Conservation (phyloP, 148 eudicot genomes). For the Vaccinium myrtillus region DNA sequence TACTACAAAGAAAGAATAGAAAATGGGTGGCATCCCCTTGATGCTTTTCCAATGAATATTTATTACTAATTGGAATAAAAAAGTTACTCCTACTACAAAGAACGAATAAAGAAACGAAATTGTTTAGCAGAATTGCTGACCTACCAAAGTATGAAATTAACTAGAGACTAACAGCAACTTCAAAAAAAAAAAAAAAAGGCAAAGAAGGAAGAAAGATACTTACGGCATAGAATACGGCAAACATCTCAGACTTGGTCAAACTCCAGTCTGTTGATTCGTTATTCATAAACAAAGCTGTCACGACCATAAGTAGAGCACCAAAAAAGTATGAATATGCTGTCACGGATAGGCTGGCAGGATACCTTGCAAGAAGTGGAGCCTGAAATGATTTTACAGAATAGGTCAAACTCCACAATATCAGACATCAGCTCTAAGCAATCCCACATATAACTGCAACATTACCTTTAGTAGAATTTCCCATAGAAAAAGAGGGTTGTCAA, state of each 20-base stretch:
- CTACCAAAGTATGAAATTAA: neutral
- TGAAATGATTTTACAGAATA: conserved; percentile 32
- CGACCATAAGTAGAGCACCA: conserved; percentile 67
- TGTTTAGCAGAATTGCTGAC: neutral
- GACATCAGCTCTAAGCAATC: neutral
- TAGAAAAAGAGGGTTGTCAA: neutral
- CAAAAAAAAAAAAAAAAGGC: neutral
- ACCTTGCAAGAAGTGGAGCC: conserved; percentile 83
- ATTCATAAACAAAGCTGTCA: conserved; percentile 50
- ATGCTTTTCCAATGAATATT: too few relatives aligned
- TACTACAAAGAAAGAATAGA: too few relatives aligned
- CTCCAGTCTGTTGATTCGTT: conserved; percentile 68
- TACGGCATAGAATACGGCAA: conserved; percentile 87
- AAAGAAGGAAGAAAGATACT: conserved; percentile 28
- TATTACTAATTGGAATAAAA: too few relatives aligned
- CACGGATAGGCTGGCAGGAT: conserved; percentile 95
- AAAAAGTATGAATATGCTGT: conserved; percentile 92
- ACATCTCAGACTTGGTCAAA: conserved; percentile 59
- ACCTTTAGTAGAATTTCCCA: too few relatives aligned
- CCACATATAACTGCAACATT: neutral
- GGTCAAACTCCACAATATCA: conserved; percentile 12
- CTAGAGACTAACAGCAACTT: neutral
- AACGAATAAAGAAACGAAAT: neutral
- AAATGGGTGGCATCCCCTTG: too few relatives aligned
- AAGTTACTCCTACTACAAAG: neutral